Percentiles rank a stretch among this genome's conserved stretches.
Conservation (phyloP, 2,329 filamentous ascomycete genomes). For the Aspergillus japonicus region DNA sequence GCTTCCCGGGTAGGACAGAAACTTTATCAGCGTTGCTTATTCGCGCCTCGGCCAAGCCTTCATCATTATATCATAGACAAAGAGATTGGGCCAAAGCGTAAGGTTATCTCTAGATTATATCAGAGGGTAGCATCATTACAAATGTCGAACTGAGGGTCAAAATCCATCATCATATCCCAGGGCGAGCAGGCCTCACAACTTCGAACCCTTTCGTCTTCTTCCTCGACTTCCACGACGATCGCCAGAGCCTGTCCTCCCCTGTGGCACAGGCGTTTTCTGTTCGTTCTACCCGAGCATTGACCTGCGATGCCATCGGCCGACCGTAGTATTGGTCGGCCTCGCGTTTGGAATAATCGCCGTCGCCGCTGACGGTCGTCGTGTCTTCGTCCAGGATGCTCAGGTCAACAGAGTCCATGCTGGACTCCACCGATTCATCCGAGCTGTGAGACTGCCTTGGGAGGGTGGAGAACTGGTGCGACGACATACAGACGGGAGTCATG, state of each 20-base stretch:
- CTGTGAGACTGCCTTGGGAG: neutral
- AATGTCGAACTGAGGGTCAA: too few species aligned
- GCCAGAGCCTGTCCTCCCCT: neutral
- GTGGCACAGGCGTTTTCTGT: neutral
- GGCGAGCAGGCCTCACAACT: constrained; percentile 4
- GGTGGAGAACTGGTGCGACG: neutral
- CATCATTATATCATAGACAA: neutral
- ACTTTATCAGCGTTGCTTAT: neutral
- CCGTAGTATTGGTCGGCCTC: constrained; percentile 11
- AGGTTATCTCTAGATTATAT: neutral
- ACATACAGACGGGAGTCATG: neutral
- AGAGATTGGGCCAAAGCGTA: too few species aligned
- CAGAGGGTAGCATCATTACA: too few species aligned
- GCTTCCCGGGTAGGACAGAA: neutral
- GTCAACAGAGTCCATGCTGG: constrained; percentile 1
- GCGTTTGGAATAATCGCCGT: constrained; percentile 9
- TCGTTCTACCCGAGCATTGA: neutral
- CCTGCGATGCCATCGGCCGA: neutral
- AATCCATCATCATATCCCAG: neutral
- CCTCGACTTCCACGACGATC: neutral
- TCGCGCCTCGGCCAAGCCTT: neutral
- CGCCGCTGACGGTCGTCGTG: neutral
- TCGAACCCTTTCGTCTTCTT: constrained; percentile 10
- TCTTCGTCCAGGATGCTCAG: neutral
- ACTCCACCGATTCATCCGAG: neutral